Conservation (phyloP, 352 stramenopile genomes). For the Thraustochytrium striatum region DNA sequence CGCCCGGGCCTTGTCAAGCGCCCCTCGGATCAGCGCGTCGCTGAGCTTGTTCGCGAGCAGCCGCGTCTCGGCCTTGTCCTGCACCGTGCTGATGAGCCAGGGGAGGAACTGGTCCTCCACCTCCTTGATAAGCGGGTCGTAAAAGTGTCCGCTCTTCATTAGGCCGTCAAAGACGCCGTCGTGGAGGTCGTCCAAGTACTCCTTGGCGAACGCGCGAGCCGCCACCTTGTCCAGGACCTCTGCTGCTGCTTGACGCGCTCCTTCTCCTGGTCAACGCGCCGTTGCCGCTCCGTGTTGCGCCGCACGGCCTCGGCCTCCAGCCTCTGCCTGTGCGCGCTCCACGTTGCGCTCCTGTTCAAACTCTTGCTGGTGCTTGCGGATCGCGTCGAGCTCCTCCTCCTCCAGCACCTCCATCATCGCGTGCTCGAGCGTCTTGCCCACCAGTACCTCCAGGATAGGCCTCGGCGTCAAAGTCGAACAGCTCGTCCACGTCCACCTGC, state of each 20-base stretch:
- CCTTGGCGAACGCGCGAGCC: slow-evolving; percentile 74
- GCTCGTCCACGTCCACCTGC: slow-evolving; percentile 82
- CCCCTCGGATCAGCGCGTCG: slow-evolving; percentile 51
- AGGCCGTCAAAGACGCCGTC: slow-evolving; percentile 69
- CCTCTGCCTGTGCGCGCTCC: slow-evolving; percentile 84
- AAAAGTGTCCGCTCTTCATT: slow-evolving; percentile 76
- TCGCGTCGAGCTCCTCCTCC: slow-evolving; percentile 81
- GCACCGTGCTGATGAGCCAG: slow-evolving; percentile 54
- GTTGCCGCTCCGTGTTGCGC: slow-evolving; percentile 80
- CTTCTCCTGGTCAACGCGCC: slow-evolving; percentile 72
- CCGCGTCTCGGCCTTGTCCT: slow-evolving; percentile 34
- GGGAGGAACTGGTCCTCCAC: slow-evolving; percentile 74
- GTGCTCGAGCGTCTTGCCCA: slow-evolving; percentile 89
- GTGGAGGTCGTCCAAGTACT: slow-evolving; percentile 78
- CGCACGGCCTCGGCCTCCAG: slow-evolving; percentile 85
- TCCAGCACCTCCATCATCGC: slow-evolving; percentile 87
- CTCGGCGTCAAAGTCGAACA: slow-evolving; percentile 92
- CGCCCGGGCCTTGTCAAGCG: slow-evolving; percentile 52
- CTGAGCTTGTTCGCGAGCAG: slow-evolving; percentile 41
- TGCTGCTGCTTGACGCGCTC: slow-evolving; percentile 65
- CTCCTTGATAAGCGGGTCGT: slow-evolving; percentile 76
- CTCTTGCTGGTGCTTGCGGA: slow-evolving; percentile 78
- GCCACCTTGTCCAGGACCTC: slow-evolving; percentile 86
- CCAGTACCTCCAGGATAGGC: slow-evolving; percentile 88
- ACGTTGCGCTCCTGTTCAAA: slow-evolving; percentile 84